phyloP scores from a whole-genome alignment of 305 asterid species.

The Ajuga reptans region DNA sequence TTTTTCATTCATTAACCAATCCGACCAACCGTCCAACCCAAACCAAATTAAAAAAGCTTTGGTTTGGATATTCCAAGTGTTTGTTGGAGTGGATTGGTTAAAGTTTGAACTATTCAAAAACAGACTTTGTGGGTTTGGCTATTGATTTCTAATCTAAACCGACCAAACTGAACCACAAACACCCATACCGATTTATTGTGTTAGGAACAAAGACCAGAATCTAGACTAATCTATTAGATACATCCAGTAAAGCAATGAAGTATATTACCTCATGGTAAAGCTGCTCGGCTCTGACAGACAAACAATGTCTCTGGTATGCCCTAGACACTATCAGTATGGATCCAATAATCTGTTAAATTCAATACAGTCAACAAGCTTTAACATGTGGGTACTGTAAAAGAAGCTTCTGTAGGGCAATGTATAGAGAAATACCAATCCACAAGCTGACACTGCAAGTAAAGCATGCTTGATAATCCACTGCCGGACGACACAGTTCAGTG shows the following conservation, averaged over 20 bases:
- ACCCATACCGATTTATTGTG: not conserved
- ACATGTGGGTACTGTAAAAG: slow-evolving; percentile 26
- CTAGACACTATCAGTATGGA: slow-evolving; percentile 42
- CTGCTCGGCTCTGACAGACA: slow-evolving; percentile 68
- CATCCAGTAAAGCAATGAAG: slow-evolving; percentile 6
- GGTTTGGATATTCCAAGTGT: too few relatives aligned
- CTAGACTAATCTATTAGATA: not conserved
- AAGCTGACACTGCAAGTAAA: slow-evolving; percentile 48
- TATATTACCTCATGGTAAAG: slow-evolving; percentile 64
- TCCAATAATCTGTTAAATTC: slow-evolving; percentile 67
- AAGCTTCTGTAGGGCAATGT: slow-evolving; percentile 38
- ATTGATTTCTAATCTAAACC: too few relatives aligned
- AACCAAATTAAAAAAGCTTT: too few relatives aligned
- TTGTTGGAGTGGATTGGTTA: too few relatives aligned
- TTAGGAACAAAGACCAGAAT: not conserved
- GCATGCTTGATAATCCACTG: slow-evolving; percentile 59
- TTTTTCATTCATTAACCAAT: too few relatives aligned
- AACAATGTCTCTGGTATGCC: slow-evolving; percentile 38
- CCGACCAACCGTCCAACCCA: too few relatives aligned
- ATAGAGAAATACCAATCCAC: slow-evolving; percentile 59
- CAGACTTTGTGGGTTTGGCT: too few relatives aligned
- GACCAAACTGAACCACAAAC: too few relatives aligned
- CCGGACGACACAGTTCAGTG: slow-evolving; percentile 52
- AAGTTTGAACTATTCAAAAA: too few relatives aligned
- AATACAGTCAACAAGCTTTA: slow-evolving; percentile 48